Evolutionary conservation across 352 stramenopile genomes (phyloP).

Genomic region (Phytophthora aleatoria): DNA sequence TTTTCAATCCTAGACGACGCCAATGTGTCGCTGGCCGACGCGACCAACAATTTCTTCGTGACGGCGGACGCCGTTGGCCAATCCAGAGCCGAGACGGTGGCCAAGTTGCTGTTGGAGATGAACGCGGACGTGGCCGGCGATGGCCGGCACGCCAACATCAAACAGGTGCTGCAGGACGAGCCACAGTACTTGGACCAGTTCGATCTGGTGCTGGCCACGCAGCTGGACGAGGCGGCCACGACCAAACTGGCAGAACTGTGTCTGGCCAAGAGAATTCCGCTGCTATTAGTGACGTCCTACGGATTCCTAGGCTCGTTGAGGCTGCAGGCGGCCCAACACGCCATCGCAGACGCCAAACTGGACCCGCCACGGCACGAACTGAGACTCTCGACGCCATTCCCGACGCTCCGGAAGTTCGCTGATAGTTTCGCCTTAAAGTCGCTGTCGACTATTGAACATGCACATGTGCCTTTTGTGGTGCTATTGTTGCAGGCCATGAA

Average conservation of each 20-base stretch:
- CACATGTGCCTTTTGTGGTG: conserved; percentile 94
- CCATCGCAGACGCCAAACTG: conserved; percentile 91
- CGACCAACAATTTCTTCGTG: conserved; percentile 96
- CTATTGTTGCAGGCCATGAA: conserved; percentile 83
- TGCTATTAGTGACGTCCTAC: conserved; percentile 89
- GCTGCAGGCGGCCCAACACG: conserved; percentile 86
- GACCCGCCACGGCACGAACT: conserved; percentile 90
- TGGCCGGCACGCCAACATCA: conserved; percentile 47
- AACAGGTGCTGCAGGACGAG: conserved; percentile 61
- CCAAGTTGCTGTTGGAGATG: conserved; percentile 93
- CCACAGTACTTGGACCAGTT: conserved; percentile 67
- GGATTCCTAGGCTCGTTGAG: conserved; percentile 93
- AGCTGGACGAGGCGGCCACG: conserved; percentile 72
- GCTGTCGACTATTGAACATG: conserved; percentile 86
- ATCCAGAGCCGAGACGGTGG: conserved; percentile 81
- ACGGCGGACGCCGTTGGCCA: conserved; percentile 49
- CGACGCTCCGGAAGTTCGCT: conserved; percentile 63
- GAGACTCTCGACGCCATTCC: conserved; percentile 79
- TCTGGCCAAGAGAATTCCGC: conserved; percentile 62
- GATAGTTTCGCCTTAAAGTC: conserved; percentile 63
- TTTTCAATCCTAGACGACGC: conserved; percentile 96
- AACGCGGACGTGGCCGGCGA: conserved; percentile 93
- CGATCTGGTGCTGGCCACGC: conserved; percentile 88
- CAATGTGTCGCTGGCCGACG: conserved; percentile 68
- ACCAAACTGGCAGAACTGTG: conserved; percentile 74